Base-by-base conservation (phyloP, 495 filamentous ascomycete genomes). In the Chlorociboria aeruginascens region DNA sequence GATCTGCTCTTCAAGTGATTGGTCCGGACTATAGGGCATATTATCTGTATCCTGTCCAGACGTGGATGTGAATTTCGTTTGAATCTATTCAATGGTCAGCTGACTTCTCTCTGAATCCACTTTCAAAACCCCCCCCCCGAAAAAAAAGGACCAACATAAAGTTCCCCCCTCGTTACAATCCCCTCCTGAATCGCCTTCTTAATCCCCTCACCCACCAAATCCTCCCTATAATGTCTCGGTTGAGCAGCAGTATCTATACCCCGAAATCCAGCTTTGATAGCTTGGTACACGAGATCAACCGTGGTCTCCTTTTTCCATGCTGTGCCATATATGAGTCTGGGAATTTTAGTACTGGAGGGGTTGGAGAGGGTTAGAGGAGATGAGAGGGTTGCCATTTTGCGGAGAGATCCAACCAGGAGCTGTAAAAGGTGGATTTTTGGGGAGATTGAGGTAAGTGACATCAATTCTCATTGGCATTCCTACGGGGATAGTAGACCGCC, bases 251-350 rank as follows among this genome's bases (percentile, higher is more conserved):
- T 89, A 56, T 93, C 86, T 45, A 90, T 66, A 13, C 70, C 85
- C 7, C 75, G 70, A 60, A 92, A 93, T 7, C 86, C 86, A 10
- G 77, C 64, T 44, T 71, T 68, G 52, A 93, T 57, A 20, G 86
- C 86, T 53, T 72, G 65, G 55, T 80, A 71, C 25, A 89, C 84
- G 1, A 88, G 70, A 32, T 77, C 70, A 14, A 74, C 69, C 0
- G 82, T 87, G 28, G 63, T 64, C 3, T 80, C 78, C 60, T 86
- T 84, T 65, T 90, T 89, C 86, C 86, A 90, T n/a, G 86, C 86
- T 7, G 85, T 89, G 37, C 86, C 86, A 57, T 93, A 93, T 47
- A 92, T 62, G 50, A 88, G 70, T 48, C 69, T 65, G 7, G 81
- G 82, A 55, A 75, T 70, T 32, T 55, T 54, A 28, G 50, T 54